Base-by-base conservation (phyloP, 2,329 filamentous ascomycete species). In the Fusarium torreyae region DNA sequence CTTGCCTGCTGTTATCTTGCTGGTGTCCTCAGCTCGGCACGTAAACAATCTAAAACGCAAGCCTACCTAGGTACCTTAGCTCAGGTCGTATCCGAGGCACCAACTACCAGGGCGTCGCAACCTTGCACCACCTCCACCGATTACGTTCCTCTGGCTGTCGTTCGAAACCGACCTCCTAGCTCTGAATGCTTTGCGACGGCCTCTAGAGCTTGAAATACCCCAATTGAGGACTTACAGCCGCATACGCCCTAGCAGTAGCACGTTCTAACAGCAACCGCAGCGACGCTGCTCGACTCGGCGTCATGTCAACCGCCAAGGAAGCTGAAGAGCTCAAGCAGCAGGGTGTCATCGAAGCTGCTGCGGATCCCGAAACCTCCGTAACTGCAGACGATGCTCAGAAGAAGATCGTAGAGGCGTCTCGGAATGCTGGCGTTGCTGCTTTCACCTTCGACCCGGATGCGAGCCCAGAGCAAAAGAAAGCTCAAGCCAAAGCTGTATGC, bases 381-480 rank as follows among this genome's bases (percentile, higher is more conserved):
- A 88, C 89, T 39, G 85, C 93, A 46, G 87, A 92, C 40, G 89
- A 91, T 68, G 92, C 92, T 33, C 87, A 97, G 81, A 85, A 88
- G 71, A 88, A 88, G 74, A 86, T 98, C 49, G 86, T 97, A 26
- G 85, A 92, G 55, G 90, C 97, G 79, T 93, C 93, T 71, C 89
- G 86, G 75, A 91, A 92, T 74, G 93, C 91, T 14, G 96, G 96
- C 42, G 88, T 92, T 24, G 83, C 91, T 31, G 94, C 94, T 68
- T 96, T 92, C 78, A 88, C 90, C 66, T 99, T 98, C 82, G 88
- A 99, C 77, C 94, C 96, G 1, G 83, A 97, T 83, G 94, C 94
- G 42, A 91, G 86, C 43, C 87, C 91, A 1, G 93, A 94, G 78
- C 87, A 97, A 80, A 99, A 99, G 84, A 91, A 88, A 65, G 91